phyloP scores from a whole-genome alignment of 129 eudicot genomes.

The Saposhnikovia divaricata region DNA sequence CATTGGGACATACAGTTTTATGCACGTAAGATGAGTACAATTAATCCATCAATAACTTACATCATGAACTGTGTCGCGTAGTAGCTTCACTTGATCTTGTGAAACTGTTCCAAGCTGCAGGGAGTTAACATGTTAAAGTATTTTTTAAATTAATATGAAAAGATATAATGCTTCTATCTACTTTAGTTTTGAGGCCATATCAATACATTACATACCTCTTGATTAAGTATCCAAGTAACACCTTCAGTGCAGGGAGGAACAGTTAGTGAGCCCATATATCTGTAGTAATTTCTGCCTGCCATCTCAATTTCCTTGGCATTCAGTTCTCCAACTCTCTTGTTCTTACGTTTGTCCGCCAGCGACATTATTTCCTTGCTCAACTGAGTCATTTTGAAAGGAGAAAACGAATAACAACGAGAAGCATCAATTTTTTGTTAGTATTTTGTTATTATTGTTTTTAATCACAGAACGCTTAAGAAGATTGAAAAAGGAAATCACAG shows the following conservation, averaged over 20 bases:
- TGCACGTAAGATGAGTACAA: not conserved
- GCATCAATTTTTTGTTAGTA: not conserved
- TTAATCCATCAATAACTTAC: not conserved
- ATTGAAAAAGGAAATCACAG: not conserved
- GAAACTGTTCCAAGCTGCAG: constrained; percentile 23
- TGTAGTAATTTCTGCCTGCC: constrained; percentile 33
- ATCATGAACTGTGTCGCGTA: not conserved
- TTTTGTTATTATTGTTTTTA: not conserved
- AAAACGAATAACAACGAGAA: not conserved
- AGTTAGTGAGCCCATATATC: constrained; percentile 52
- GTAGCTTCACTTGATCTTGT: constrained; percentile 3
- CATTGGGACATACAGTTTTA: not conserved
- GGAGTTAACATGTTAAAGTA: not conserved
- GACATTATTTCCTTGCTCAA: constrained; percentile 25
- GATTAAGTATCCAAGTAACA: constrained; percentile 39
- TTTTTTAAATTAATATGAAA: not conserved
- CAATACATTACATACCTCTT: constrained; percentile 16
- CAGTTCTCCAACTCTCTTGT: constrained; percentile 24
- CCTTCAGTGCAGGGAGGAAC: constrained; percentile 52
- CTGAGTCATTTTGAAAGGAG: constrained; percentile 12
- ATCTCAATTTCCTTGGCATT: constrained; percentile 31
- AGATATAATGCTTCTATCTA: not conserved
- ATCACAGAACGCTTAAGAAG: not conserved
- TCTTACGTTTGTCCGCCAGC: constrained; percentile 22
- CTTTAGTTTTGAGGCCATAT: not conserved